phyloP scores from a whole-genome alignment of 805 yeast genomes.

The Starmerella bombicola region DNA sequence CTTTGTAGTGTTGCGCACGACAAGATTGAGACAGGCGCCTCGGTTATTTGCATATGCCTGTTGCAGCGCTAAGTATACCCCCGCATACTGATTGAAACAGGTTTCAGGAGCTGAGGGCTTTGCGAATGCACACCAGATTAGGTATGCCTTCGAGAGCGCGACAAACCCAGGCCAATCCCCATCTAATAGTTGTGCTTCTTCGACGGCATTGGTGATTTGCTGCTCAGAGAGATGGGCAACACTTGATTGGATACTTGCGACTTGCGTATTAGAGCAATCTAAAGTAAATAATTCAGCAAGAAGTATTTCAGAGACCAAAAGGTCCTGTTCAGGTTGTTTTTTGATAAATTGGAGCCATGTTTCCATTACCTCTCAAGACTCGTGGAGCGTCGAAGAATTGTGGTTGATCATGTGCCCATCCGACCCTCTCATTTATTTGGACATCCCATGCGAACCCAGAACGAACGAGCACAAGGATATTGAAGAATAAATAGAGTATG shows the following conservation, averaged over 20 bases:
- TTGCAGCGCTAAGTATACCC: conserved; percentile 35
- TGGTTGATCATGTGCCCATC: too few species aligned
- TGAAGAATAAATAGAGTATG: too few species aligned
- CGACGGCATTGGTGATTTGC: conserved; percentile 21
- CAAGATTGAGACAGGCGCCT: conserved; percentile 25
- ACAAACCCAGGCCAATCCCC: conserved; percentile 38
- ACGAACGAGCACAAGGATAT: too few species aligned
- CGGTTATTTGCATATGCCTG: conserved; percentile 27
- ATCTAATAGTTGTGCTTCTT: conserved; percentile 26
- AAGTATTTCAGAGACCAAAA: conserved; percentile 10
- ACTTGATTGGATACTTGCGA: conserved; percentile 32
- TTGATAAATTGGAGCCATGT: conserved; percentile 11
- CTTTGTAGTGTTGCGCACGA: conserved; percentile 8
- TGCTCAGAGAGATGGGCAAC: conserved; percentile 19
- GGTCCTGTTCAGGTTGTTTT: conserved; percentile 3
- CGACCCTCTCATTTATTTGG: too few species aligned
- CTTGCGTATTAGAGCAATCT: conserved; percentile 27
- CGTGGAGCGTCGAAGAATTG: too few species aligned
- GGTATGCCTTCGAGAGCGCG: conserved; percentile 37
- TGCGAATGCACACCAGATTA: conserved; percentile 38
- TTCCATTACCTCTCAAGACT: too few species aligned
- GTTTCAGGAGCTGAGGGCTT: conserved; percentile 41
- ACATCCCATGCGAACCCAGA: too few species aligned
- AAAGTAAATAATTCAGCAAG: conserved; percentile 23
- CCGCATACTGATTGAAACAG: conserved; percentile 42